Base-by-base conservation (phyloP, 108 stramenopile genomes). In the Schizochytrium sp. region DNA sequence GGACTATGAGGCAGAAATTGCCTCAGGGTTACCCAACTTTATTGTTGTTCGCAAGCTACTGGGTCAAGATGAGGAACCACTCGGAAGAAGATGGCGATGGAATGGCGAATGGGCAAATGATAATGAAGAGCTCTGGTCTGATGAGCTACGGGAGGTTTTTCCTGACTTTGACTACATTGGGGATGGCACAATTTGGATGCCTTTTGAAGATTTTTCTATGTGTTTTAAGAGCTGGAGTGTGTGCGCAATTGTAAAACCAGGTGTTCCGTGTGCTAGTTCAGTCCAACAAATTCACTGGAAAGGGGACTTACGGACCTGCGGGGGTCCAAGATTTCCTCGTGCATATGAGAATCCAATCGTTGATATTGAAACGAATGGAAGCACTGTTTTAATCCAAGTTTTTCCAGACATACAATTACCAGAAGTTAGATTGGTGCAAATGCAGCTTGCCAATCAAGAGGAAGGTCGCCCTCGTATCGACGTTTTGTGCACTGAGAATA, bases 151-250 rank as follows among this genome's bases (percentile, higher is more conserved):
- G 40, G 15, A 8, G 38, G 13, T 5, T 5, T 0, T 83, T 10
- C 3, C 76, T 3, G 5, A 42, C 1, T 83, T 55, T 28, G 76
- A 83, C 40, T 53, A 47, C 5, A 42, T 83, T 55, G 76, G 28
- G 0, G 76, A 83, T 3, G 76, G 76, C 12, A 83, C 28, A 5
- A 1, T 83, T 7, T 83, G 76, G 76, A 55, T 83, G 76, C n/a
- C 76, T 10, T 13, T 10, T 55, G 8, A 10, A 47, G 76, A 83
- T 38, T 83, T 83, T 55, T 83, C 8, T 40, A 28, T 5, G 45
- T 38, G 38, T n/a, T 83, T 83, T 15, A 5, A 8, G 5, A 7
- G 42, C 5, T 69, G 64, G 64, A 44, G 64, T 38, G 12, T 69
- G 10, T 69, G 64, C 15, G 64, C 64, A 7, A 69, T 38, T 15